These are phyloP conservation scores for Phyllosticta citribraziliensis DNA, from an alignment of 2,329 filamentous ascomycete genomes.

Conservation along the genomic window DNA sequence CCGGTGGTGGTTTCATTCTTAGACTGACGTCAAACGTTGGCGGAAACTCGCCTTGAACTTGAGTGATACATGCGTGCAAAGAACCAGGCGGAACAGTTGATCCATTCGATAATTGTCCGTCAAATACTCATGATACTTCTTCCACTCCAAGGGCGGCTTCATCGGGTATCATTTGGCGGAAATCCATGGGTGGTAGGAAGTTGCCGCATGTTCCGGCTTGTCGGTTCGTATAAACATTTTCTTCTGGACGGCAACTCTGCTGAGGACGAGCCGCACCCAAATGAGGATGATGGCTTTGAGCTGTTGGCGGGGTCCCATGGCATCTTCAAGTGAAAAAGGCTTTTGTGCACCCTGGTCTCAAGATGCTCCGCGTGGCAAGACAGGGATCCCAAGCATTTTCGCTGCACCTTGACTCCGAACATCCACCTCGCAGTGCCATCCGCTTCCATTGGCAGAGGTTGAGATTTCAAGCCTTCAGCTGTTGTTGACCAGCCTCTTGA, in stretches of 20 bases:
- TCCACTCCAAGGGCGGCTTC: no score
- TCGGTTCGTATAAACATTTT: background rate
- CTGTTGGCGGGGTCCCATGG: background rate
- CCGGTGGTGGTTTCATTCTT: background rate
- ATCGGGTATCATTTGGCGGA: background rate
- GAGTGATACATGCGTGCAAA: no score
- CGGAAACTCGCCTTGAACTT: no score
- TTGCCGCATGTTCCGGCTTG: background rate
- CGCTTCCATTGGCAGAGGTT: no score
- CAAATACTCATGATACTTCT: no score
- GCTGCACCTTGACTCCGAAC: background rate
- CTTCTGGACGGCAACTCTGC: background rate
- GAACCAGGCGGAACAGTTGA: no score
- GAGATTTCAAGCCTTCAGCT: background rate
- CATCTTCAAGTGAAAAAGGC: background rate
- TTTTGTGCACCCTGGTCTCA: background rate
- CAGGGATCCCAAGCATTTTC: background rate
- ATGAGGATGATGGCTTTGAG: background rate
- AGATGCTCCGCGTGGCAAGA: background rate
- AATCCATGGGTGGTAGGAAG: background rate
- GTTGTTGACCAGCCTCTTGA: constrained; percentile 58
- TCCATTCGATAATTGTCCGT: no score
- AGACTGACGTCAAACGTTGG: no score
- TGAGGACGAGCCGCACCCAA: background rate
- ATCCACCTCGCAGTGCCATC: no score